Evolutionary conservation across 495 filamentous ascomycete genomes (phyloP), one percentile per base, ranked within the genome.

Genomic region (Daldinia childiae): DNA sequence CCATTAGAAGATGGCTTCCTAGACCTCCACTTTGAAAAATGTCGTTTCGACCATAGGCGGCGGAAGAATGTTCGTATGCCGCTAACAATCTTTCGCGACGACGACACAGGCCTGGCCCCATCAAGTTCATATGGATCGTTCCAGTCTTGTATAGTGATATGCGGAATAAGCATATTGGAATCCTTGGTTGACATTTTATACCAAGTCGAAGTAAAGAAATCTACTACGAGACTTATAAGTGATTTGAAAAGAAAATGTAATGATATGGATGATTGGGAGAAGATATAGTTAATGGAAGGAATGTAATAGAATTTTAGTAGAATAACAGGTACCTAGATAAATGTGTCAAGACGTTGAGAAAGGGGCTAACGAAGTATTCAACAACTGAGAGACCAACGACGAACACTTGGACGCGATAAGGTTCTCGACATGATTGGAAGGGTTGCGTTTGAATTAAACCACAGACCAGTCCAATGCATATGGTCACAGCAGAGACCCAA

Each of bases 21-120:
- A 6, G 17, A 27, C 32, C 6, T 45, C 34, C 36, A 30, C 19
- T 36, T 65, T 8, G 26, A 43, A 5, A 36, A 26, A 15, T 12
- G 58, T 0, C 48, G 29, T 32, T 15, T 60, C 26, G 64, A 55
- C 24, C 64, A 26, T 15, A 61, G 45, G 7, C 36, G 24, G 39
- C 45, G 27, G 27, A 60, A 45, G 36, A 67, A 43, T 21, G 15
- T 38, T 5, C n/a, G 45, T 45, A 55, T 52, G 3, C 17, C 43
- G 43, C 17, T 9, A 7, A 19, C n/a, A 21, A 21, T 48, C 6
- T 9, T 21, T 48, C 8, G 43, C 17, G 43, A 21, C 19, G 43
- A 21, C 2, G 43, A 48, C 1, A 48, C 32, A 34, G 32, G 32
- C 11, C 9, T 29, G 19, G 6, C 3, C 29, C 7, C 17, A 12